Evolutionary conservation across 2,329 filamentous ascomycete genomes (phyloP).

Genomic region (Trichoderma guizhouense): DNA sequence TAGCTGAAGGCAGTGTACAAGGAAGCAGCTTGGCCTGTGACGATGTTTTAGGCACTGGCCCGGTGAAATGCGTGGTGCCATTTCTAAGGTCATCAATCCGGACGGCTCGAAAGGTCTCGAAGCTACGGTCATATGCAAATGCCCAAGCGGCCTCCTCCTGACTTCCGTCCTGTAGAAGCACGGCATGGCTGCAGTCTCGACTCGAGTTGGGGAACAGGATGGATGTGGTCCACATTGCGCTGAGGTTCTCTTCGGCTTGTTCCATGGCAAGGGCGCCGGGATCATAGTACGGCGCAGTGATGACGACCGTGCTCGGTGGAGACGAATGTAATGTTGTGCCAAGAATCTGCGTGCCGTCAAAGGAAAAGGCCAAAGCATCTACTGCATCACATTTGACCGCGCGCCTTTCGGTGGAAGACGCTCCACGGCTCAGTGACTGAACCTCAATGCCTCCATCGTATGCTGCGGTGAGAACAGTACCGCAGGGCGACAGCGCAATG

Average conservation of each 20-base stretch:
- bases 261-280: conserved; percentile 63
- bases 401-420: conserved; percentile 63
- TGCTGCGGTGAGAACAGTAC: conserved; percentile 76
- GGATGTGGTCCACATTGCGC: conserved; percentile 79
- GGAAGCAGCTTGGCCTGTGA: conserved; percentile 61
- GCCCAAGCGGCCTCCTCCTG: conserved; percentile 70
- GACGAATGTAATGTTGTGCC: conserved; percentile 67
- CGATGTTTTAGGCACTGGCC: conserved; percentile 54
- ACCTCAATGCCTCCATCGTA: conserved; percentile 90
- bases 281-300: conserved; percentile 77
- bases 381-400: conserved; percentile 76
- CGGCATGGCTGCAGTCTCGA: conserved; percentile 73
- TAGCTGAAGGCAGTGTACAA: conserved; percentile 65
- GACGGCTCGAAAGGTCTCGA: conserved; percentile 75
- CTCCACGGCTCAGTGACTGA: conserved; percentile 65
- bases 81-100: conserved; percentile 71
- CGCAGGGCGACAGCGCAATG: conserved; percentile 77
- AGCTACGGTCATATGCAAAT: conserved; percentile 72
- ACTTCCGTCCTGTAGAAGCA: conserved; percentile 60
- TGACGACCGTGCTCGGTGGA: conserved; percentile 67
- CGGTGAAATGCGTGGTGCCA: conserved; percentile 76
- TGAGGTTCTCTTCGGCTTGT: conserved; percentile 66
- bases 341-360: conserved; percentile 73
- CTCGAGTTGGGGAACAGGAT: conserved; percentile 82
- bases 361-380: conserved; percentile 71